Evolutionary conservation across 169 alveolate species (phyloP), one percentile per base, ranked within the genome.

Genomic region (Plasmodium reichenowi): DNA sequence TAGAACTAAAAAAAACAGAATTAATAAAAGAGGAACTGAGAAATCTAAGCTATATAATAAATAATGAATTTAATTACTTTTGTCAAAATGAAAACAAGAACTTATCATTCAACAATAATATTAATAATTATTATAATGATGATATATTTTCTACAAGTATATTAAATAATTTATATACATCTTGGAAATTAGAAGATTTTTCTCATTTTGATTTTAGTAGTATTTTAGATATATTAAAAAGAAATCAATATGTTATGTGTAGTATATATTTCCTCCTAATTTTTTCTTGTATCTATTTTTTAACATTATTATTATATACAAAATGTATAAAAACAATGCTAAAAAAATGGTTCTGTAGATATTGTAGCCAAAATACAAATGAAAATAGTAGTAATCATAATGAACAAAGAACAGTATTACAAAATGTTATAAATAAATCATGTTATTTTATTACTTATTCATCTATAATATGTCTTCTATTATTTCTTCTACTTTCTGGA

Each of bases 171-270:
- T 10, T 75, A 22, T 63, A 62, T 54, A 8, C 88, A 7, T 75
- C 88, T n/a, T 75, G 88, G 88, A 75, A 71, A 56, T 63, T 75
- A 74, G 88, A 75, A 24, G 88, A 75, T 22, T 64, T 75, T 10
- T 9, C 74, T 3, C 45, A 68, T 5, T 17, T 75, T 50, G 17
- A 75, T 24, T 3, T 47, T 0, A 58, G 6, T 17, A 63, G 64
- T 17, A 38, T 63, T 3, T 20, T 75, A 7, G 26, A 38, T 6
- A 75, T 75, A 29, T 15, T 75, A 8, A 64, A 38, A 48, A 75
- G 88, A 48, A 75, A 75, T 12, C 88, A 48, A 32, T 75, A 62
- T 67, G 54, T 75, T 17, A 47, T 75, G 54, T 15, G 20, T 15
- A 63, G 74, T 63, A 17, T 75, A 1, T 75, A 38, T 48, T 75